Base-by-base conservation (phyloP, 257 asterid species). In the Capsicum baccatum region DNA sequence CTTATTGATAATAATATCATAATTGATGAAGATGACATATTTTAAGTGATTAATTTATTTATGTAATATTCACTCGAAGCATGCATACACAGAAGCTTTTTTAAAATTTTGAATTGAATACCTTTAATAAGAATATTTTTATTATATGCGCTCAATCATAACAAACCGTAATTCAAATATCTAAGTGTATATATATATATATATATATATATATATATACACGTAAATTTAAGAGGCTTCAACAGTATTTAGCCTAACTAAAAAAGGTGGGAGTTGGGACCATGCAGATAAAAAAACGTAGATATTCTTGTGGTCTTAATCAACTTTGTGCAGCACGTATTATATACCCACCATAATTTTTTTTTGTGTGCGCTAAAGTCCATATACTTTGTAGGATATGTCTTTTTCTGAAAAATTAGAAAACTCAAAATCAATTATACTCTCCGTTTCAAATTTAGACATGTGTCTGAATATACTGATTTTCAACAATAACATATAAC, bases 311-410 rank as follows among this genome's bases (percentile, higher is more conserved):
- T 48, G 42, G 80, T 73, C 58, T 13, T 73, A 48, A 48, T 73
- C 80, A 73, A 48, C 42, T 73, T 73, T n/a, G 8, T 48, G 44
- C 19, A 73, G 44, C 60, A 73, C 80, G 48, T 73, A 60, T 26
- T 19, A 48, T 48, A 19, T 19, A 69, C 8, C 7, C 21, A 3
- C 52, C 76, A 37, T 37, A 8, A 39, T 39, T 39, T 39, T 39
- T 39, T 55, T 5, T 3, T 55, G 12, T 55, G 1, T 55, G 12
- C 13, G 58, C 2, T 55, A 55, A 55, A 13, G 9, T 3, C 6
- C 58, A 55, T 55, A 9, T 52, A 52, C 57, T 52, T 52, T 52
- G 44, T 39, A 39, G 44, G 44, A 39, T 39, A 4, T 10, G 63
- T 58, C 9, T 16, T 15, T 15, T 19, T 5, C 16, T 16, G 9